phyloP scores from a whole-genome alignment of 371 early-diverging fungal species.

The Mucor mucedo region DNA sequence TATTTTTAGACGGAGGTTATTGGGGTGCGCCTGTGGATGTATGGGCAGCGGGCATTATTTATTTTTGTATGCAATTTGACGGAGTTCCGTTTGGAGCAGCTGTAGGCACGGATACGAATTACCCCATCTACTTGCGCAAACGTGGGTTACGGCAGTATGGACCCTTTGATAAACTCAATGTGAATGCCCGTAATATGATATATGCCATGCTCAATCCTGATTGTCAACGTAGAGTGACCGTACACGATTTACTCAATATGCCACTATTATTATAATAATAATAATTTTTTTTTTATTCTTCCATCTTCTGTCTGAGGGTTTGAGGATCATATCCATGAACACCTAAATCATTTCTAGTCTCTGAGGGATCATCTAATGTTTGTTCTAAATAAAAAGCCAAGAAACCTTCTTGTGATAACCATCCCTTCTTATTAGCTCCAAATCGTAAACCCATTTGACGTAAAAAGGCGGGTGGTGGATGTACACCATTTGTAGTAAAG shows the following conservation, averaged over 20 bases:
- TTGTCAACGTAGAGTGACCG: constrained; percentile 64
- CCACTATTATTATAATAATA: constrained; percentile 12
- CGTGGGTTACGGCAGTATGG: constrained; percentile 51
- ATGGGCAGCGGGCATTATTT: constrained; percentile 84
- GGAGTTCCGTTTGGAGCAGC: constrained; percentile 64
- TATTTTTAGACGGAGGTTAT: constrained; percentile 58
- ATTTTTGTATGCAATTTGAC: constrained; percentile 78
- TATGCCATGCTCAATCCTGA: constrained; percentile 85
- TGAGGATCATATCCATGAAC: constrained; percentile 60
- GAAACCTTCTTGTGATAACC: constrained; percentile 57
- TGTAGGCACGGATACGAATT: constrained; percentile 68
- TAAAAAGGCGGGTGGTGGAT: constrained; percentile 56
- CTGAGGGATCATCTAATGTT: constrained; percentile 60
- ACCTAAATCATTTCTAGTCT: constrained; percentile 57
- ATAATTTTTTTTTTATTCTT: constrained; percentile 28
- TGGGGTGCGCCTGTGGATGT: constrained; percentile 79
- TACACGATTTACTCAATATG: constrained; percentile 60
- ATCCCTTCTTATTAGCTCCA: constrained; percentile 52
- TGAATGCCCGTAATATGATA: constrained; percentile 59
- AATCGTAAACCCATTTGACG: constrained; percentile 57
- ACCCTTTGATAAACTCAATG: constrained; percentile 62
- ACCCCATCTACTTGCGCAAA: constrained; percentile 60
- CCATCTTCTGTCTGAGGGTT: constrained; percentile 30
- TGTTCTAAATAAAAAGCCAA: constrained; percentile 61
- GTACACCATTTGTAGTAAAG: constrained; percentile 54